A percentile compares a stretch with the other conserved stretches of the same genome.
Evolutionary conservation across 176 grass and related monocot species (phyloP).

Genomic region (Olyra latifolia): DNA sequence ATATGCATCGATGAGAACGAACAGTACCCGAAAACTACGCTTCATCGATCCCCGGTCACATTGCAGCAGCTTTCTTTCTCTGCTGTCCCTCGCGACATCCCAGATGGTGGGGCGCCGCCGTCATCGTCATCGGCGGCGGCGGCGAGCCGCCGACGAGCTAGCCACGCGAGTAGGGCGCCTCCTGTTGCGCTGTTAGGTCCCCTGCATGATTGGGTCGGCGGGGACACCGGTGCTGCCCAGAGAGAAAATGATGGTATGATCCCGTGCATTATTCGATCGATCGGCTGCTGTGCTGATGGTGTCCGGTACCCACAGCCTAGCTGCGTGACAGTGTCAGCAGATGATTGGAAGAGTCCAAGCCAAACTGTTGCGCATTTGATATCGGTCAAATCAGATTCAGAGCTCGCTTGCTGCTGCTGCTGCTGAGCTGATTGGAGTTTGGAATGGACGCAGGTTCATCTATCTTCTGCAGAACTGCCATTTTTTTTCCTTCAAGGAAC

Average conservation of each 20-base stretch:
- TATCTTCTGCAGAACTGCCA: not conserved
- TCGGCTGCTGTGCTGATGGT: not conserved
- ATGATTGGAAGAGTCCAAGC: slow-evolving; percentile 23
- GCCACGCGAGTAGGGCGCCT: not conserved
- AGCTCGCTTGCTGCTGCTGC: not conserved
- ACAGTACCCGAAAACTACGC: not conserved
- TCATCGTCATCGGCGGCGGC: not conserved
- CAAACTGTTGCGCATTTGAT: slow-evolving; percentile 2
- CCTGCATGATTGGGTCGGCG: slow-evolving; percentile 14
- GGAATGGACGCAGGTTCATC: not conserved
- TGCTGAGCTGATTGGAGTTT: not conserved
- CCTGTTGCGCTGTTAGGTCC: not conserved
- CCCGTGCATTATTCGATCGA: slow-evolving; percentile 25
- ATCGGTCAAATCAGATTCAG: slow-evolving; percentile 10
- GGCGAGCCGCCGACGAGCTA: not conserved
- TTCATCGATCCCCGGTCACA: not conserved
- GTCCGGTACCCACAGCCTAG: slow-evolving; percentile 1
- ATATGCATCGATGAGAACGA: no score
- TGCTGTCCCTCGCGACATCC: not conserved
- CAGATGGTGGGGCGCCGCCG: not conserved
- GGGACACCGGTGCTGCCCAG: slow-evolving; percentile 16
- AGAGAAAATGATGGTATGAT: slow-evolving; percentile 11
- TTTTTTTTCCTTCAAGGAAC: not conserved
- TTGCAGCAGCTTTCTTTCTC: not conserved
- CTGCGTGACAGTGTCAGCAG: not conserved